A percentile compares a stretch with the other conserved stretches of the same genome.
Conservation (phyloP, 2,329 filamentous ascomycete species). For the Nigrospora sphaerica region DNA sequence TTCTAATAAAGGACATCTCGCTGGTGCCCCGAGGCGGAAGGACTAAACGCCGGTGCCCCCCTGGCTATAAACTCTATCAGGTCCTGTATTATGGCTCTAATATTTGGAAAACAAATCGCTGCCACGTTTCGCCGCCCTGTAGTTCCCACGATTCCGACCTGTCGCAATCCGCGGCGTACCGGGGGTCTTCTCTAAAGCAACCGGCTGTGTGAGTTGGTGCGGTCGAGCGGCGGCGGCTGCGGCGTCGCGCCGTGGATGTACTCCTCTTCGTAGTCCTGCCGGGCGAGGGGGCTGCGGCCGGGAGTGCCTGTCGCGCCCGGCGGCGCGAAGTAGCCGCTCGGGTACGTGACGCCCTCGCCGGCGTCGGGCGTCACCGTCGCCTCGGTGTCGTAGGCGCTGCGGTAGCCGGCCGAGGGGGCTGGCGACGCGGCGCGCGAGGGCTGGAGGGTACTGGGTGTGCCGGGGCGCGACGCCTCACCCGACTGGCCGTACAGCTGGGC, state of each 20-base stretch:
- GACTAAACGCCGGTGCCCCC: too few species aligned
- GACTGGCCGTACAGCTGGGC: constrained; percentile 56
- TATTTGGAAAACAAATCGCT: too few species aligned
- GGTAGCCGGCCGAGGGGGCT: background rate
- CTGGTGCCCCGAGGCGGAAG: too few species aligned
- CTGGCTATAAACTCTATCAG: too few species aligned
- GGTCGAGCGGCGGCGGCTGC: background rate
- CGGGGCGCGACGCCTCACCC: constrained; percentile 46
- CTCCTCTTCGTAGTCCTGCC: background rate
- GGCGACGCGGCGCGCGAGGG: constrained; percentile 4
- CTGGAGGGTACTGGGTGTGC: constrained; percentile 44
- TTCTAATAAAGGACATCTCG: too few species aligned
- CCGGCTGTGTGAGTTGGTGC: background rate
- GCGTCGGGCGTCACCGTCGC: background rate
- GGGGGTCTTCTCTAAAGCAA: background rate
- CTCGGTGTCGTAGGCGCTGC: background rate
- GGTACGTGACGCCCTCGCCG: background rate
- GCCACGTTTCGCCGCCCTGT: too few species aligned
- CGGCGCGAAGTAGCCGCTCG: background rate
- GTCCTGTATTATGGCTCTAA: too few species aligned
- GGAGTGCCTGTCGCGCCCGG: background rate
- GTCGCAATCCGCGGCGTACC: too few species aligned
- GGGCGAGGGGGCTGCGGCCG: constrained; percentile 1
- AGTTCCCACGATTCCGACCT: too few species aligned
- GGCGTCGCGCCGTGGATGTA: background rate